phyloP scores from a whole-genome alignment of 345 rosid genomes.

The Camelina hispida region DNA sequence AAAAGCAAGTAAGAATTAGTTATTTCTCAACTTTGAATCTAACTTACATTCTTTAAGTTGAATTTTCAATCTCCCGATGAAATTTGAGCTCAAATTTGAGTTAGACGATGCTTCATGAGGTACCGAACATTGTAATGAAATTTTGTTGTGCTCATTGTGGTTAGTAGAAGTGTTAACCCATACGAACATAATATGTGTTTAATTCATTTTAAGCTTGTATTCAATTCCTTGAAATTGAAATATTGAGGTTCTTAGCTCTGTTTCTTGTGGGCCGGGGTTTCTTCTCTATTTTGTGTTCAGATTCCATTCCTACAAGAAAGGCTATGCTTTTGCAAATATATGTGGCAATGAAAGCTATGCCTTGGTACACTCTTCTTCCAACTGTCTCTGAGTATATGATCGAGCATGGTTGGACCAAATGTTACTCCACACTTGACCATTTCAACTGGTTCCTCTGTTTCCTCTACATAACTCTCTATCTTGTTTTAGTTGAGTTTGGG shows the following conservation, averaged over 20 bases:
- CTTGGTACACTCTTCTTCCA: constrained; percentile 79
- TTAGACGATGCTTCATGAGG: no score
- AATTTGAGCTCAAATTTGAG: background rate
- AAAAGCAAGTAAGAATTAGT: background rate
- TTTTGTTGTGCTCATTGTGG: no score
- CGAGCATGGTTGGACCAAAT: constrained; percentile 86
- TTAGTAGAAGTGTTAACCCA: no score
- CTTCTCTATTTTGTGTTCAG: constrained; percentile 42
- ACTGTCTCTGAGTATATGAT: constrained; percentile 75
- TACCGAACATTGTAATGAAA: no score
- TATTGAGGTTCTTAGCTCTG: background rate
- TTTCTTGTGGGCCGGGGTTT: background rate
- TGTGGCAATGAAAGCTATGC: constrained; percentile 90
- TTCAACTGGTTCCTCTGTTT: constrained; percentile 63
- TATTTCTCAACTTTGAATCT: background rate
- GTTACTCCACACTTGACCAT: constrained; percentile 59
- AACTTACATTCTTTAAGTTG: background rate
- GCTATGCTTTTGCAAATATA: constrained; percentile 83
- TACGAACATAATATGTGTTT: no score
- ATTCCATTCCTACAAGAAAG: constrained; percentile 72
- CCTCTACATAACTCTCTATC: constrained; percentile 56
- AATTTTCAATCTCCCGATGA: background rate
- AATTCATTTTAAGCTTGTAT: no score
- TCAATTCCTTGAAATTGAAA: background rate
- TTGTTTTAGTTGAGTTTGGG: constrained; percentile 78